Conservation (phyloP, 768 basidiomycete species). For the Dacryopinax primogenitus region DNA sequence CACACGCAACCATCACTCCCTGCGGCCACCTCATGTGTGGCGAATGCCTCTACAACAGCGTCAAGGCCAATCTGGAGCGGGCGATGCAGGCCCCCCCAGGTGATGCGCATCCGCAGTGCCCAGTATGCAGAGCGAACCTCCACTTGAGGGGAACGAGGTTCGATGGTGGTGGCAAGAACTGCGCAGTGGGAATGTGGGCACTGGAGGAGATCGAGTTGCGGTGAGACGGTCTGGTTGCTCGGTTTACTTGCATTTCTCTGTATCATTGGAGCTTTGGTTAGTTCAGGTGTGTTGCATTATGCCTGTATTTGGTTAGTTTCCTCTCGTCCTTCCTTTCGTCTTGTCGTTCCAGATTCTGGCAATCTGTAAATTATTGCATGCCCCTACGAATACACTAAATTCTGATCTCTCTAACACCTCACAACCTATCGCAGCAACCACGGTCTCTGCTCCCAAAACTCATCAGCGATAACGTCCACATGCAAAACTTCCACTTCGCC, state of each 20-base stretch:
- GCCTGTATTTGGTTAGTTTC: background rate
- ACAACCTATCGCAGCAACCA: background rate
- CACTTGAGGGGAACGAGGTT: background rate
- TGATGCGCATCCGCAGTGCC: constrained; percentile 1
- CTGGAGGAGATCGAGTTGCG: background rate
- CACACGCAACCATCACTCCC: constrained; percentile 61
- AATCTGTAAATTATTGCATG: background rate
- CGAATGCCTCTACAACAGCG: constrained; percentile 57
- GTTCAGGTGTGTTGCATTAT: background rate
- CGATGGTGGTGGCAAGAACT: background rate
- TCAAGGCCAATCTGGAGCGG: constrained; percentile 49
- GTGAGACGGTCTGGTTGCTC: background rate
- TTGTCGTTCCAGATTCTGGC: background rate
- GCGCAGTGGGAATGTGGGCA: constrained; percentile 6
- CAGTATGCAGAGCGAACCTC: background rate
- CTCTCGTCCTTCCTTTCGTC: background rate
- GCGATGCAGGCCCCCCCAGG: constrained; percentile 16
- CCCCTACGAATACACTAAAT: background rate
- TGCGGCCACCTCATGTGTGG: constrained; percentile 75
- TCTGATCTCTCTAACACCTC: background rate
- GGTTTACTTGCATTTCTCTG: no score
- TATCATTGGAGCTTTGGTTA: background rate
- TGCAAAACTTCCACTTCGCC: constrained; percentile 45
- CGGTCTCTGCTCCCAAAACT: constrained; percentile 51
- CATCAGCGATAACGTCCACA: constrained; percentile 70